Evolutionary conservation across 2,329 filamentous ascomycete species (phyloP), one percentile per base, ranked within the genome.

Genomic region (Cladophialophora psammophila): DNA sequence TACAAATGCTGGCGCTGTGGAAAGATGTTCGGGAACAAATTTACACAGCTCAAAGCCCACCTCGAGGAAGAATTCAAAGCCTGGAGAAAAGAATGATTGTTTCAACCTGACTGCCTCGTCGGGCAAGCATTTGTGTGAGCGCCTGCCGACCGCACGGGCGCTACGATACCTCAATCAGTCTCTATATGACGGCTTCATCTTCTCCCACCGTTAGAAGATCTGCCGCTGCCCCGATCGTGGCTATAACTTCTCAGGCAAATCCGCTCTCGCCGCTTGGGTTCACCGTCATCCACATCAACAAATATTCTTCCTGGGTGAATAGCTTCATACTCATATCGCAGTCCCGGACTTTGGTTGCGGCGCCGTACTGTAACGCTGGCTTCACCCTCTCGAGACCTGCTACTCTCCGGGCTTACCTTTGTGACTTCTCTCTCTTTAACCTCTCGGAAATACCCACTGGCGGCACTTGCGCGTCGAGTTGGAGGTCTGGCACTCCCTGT

Each of bases 1-100:
- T 84, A 97, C 77, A 80, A 80, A 69, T 98, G 95, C 77, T 98
- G 95, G 94, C 85, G 92, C 60, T 98, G 95, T 80, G 88, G 88
- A 1, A 80, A 78, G 77, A 86, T 87, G 60, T 97, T 95, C 79
- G 86, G 85, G 20, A 92, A 91, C 71, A 86, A 85, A 75, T 96
- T 97, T 77, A 82, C 86, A 71, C 84, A 83, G 76, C 77, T 97
- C 61, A 95, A 95, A 78, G 83, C 81, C 66, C 94, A 99, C 81
- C 80, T 97, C 55, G 85, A 85, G 15, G 81, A 84, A 32, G 93
- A 97, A 79, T 93, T 92, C 76, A 85, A 90, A 72, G 81, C 80
- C 66, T 97, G 93, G 93, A 92, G 86, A 78, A 84, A 74, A 72
- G 81, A 89, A 74, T 92, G 74, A 81, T 15, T 34, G 26, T 9